Base-by-base conservation (phyloP, 495 filamentous ascomycete species). In the Penicillium malachiteum region DNA sequence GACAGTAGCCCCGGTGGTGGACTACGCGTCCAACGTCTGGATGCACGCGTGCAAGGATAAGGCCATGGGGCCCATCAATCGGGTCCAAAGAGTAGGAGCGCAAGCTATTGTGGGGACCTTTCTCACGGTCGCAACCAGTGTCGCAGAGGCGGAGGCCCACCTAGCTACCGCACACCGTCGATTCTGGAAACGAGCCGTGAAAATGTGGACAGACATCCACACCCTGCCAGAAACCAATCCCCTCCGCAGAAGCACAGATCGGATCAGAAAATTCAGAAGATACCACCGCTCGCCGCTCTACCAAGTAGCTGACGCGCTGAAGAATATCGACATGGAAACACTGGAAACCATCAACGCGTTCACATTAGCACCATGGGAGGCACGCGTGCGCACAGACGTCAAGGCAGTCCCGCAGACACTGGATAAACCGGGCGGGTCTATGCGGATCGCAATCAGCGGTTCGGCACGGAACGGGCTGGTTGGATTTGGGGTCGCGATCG, bases 21-120 rank as follows among this genome's bases (percentile, higher is more conserved):
- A 71, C 58, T 71, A 71, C 45, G 61, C 67, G 17, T 70, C 63
- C 17, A 70, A 68, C 56, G 61, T 68, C 50, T 72, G 48, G 65
- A 72, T 68, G 44, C 32, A 49, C 47, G 47, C 47, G 3, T 49
- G 32, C 12, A 49, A 49, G 31, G 47, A 49, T 13, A 49, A 49
- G 47, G 32, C 47, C 38, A 52, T 45, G 50, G 59, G 40, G 26
- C 50, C 50, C 30, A 53, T 53, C 18, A 45, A 53, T 21, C 39
- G 38, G 2, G 50, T 71, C 37, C 64, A 71, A 57, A 62, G 59
- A 48, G 51, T 66, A 21, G 58, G 62, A 52, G 66, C 62, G 18
- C 64, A 69, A 53, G 66, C 62, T 0, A 64, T 71, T 52, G 42
- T 63, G 32, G 64, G 64, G 48, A 53, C 39, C 37, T 53, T 53